phyloP scores from a whole-genome alignment of 148 eudicot species.

The Nepenthes mirabilis region DNA sequence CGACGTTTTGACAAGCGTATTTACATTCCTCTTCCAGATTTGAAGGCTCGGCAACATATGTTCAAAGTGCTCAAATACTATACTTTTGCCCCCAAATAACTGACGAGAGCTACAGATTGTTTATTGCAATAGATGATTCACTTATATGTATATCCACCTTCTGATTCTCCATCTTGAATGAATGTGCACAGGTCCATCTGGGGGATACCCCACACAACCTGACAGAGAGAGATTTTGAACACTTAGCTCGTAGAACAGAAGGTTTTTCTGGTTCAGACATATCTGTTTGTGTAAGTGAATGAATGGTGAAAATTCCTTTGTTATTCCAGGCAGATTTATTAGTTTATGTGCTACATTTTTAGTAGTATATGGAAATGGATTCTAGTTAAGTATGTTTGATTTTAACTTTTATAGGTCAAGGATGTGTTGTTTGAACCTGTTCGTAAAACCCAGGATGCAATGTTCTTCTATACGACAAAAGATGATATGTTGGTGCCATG shows the following conservation, averaged over 20 bases:
- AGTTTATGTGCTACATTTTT: not conserved
- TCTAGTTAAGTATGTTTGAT: not conserved
- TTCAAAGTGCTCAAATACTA: conserved; percentile 49
- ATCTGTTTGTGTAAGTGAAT: conserved; percentile 83
- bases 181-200: conserved; percentile 64
- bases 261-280: conserved; percentile 98
- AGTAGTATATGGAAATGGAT: not conserved
- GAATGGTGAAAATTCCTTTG: not conserved
- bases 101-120: not conserved
- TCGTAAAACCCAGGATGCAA: conserved; percentile 96
- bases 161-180: conserved; percentile 2
- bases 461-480: conserved; percentile 51
- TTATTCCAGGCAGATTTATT: not conserved
- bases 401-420: conserved; percentile 44
- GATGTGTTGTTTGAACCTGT: conserved; percentile 97
- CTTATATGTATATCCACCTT: not conserved
- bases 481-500: conserved; percentile 73
- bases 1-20: conserved; percentile 97
- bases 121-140: not conserved
- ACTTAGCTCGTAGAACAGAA: conserved; percentile 62
- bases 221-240: conserved; percentile 79
- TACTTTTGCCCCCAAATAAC: not conserved
- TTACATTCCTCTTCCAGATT: conserved; percentile 92
- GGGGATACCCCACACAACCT: conserved; percentile 92
- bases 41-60: conserved; percentile 93